phyloP scores from a whole-genome alignment of 805 yeast species.

The Hanseniaspora occidentalis region DNA sequence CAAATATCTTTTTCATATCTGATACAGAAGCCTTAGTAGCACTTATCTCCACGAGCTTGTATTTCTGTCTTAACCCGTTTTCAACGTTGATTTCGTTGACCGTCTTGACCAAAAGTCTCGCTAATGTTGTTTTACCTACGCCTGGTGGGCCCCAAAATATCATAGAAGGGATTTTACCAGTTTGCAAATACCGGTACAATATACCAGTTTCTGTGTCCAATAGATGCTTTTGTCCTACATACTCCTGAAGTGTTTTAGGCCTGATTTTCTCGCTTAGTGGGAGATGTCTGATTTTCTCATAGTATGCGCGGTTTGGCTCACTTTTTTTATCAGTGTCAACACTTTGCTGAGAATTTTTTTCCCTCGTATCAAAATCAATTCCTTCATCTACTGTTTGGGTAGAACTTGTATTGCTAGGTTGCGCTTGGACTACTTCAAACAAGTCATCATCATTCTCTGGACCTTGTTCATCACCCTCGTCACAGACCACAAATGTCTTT shows the following conservation, averaged over 20 bases:
- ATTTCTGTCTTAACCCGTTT: slow-evolving; percentile 11
- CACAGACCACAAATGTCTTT: not conserved
- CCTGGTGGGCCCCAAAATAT: slow-evolving; percentile 96
- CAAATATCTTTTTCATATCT: slow-evolving; percentile 55
- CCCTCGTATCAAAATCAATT: not conserved
- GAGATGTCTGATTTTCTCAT: slow-evolving; percentile 20
- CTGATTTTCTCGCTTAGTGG: slow-evolving; percentile 73
- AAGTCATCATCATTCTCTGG: not conserved
- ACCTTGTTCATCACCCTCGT: not conserved
- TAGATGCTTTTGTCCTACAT: slow-evolving; percentile 77
- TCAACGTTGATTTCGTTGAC: slow-evolving; percentile 9
- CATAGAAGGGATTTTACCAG: slow-evolving; percentile 65
- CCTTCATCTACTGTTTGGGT: not conserved
- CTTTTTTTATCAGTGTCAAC: slow-evolving; percentile 3
- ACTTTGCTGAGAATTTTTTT: slow-evolving; percentile 3
- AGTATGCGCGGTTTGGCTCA: slow-evolving; percentile 10
- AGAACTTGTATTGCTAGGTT: not conserved
- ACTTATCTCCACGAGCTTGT: slow-evolving; percentile 62
- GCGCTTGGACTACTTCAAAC: not conserved
- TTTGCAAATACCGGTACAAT: slow-evolving; percentile 47
- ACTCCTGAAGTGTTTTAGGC: slow-evolving; percentile 58
- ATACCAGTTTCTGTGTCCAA: slow-evolving; percentile 50
- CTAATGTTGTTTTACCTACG: slow-evolving; percentile 78
- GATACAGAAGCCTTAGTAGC: slow-evolving; percentile 53
- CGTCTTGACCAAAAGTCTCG: slow-evolving; percentile 32